A percentile compares a stretch with the other conserved stretches of the same genome.
These are phyloP conservation scores for Henckelia pumila DNA, from an alignment of 257 asterid genomes.

Conservation along the genomic window DNA sequence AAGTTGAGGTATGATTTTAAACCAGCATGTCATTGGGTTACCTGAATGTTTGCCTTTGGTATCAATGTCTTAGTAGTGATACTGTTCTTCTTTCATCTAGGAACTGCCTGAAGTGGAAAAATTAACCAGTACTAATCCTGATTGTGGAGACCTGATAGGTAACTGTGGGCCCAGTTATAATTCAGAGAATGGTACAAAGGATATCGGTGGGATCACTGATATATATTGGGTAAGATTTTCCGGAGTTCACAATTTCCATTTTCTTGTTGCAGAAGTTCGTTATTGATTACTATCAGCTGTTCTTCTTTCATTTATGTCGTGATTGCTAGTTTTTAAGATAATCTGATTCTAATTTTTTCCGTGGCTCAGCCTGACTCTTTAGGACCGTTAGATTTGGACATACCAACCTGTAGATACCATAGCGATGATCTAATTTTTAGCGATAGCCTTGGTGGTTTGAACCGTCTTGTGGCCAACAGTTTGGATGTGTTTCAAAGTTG, in stretches of 20 bases:
- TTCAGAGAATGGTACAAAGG: slow-evolving; percentile 50
- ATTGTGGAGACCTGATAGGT: slow-evolving; percentile 37
- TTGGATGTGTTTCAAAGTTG: slow-evolving; percentile 87
- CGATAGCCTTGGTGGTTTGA: slow-evolving; percentile 85
- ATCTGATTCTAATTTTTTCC: slow-evolving; percentile 30
- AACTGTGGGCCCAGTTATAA: slow-evolving; percentile 36
- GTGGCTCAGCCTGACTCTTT: slow-evolving; percentile 84
- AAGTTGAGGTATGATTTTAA: slow-evolving; percentile 47
- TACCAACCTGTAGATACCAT: slow-evolving; percentile 79
- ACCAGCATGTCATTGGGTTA: slow-evolving; percentile 8
- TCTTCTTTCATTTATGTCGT: background rate
- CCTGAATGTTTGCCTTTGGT: slow-evolving; percentile 10
- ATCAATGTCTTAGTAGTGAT: slow-evolving; percentile 12
- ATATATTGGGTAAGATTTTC: slow-evolving; percentile 75
- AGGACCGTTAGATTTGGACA: slow-evolving; percentile 90
- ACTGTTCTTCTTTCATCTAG: slow-evolving; percentile 32
- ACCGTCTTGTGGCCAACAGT: slow-evolving; percentile 84
- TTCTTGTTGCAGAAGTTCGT: slow-evolving; percentile 1
- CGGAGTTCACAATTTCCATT: slow-evolving; percentile 4
- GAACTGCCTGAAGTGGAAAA: slow-evolving; percentile 45
- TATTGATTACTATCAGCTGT: background rate
- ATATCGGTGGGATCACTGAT: slow-evolving; percentile 63
- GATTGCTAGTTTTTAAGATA: background rate
- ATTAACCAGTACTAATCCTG: slow-evolving; percentile 28
- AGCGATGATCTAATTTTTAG: slow-evolving; percentile 75